phyloP scores from a whole-genome alignment of 2,329 filamentous ascomycete species.

The Curvularia eragrostidis region DNA sequence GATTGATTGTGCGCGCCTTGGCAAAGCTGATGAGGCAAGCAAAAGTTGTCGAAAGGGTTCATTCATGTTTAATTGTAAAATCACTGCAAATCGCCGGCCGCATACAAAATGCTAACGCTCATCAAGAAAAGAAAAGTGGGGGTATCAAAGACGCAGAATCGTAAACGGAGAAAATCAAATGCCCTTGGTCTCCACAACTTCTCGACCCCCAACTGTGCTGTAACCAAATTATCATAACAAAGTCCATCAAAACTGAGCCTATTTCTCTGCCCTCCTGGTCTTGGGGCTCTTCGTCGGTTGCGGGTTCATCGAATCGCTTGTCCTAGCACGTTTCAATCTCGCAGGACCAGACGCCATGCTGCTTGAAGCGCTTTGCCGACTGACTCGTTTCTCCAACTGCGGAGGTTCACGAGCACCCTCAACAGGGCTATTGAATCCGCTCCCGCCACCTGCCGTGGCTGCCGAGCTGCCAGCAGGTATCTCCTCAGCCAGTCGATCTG shows the following conservation, averaged over 20 bases:
- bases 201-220: neutral
- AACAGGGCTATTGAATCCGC: conserved; percentile 54
- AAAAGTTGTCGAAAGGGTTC: neutral
- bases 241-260: neutral
- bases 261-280: neutral
- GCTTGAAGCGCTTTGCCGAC: conserved; percentile 19
- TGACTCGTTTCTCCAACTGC: conserved; percentile 1
- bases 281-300: conserved; percentile 12
- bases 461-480: conserved; percentile 59
- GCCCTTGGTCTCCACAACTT: neutral
- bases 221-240: neutral
- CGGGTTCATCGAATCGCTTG: conserved; percentile 14
- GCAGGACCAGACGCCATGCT: conserved; percentile 21
- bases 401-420: neutral
- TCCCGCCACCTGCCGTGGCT: conserved; percentile 58
- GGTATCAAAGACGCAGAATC: conserved; percentile 12
- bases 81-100: neutral
- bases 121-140: neutral
- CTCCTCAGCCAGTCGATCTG: conserved; percentile 57
- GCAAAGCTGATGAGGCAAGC: neutral
- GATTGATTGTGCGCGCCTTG: neutral
- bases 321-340: conserved; percentile 26
- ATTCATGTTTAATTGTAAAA: neutral
- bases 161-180: conserved; percentile 1
- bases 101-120: neutral